A percentile compares a stretch with the other conserved stretches of the same genome.
Evolutionary conservation across 225 moss, liverwort and hornwort genomes (phyloP).

Genomic region (Polytrichum commune): DNA sequence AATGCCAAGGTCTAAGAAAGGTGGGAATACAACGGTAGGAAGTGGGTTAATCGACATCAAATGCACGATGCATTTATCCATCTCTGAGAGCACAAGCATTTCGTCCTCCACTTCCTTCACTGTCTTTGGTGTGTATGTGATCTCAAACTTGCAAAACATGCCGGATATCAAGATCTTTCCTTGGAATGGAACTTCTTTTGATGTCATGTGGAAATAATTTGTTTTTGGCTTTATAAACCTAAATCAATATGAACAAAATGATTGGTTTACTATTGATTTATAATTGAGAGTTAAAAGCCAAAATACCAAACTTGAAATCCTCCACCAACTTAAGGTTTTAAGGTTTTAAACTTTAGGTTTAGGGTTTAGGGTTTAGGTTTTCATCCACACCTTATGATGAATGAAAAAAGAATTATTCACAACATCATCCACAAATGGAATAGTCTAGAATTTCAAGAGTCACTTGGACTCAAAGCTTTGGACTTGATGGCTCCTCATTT

Average conservation of each 20-base stretch:
- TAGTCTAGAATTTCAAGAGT: no score
- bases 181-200: constrained; percentile 72
- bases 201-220: constrained; percentile 51
- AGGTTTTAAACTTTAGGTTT: no score
- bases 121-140: constrained; percentile 54
- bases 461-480: not conserved
- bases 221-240: constrained; percentile 74
- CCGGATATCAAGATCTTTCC: constrained; percentile 72
- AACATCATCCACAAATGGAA: not conserved
- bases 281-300: no score
- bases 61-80: constrained; percentile 47
- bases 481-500: not conserved
- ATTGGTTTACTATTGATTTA: not conserved
- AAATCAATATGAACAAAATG: not conserved
- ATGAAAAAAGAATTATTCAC: not conserved
- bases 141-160: constrained; percentile 65
- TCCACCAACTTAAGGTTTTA: no score
- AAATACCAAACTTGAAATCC: no score
- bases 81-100: constrained; percentile 57
- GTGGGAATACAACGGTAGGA: constrained; percentile 62
- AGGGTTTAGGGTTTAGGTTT: no score
- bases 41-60: constrained; percentile 70
- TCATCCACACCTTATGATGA: not conserved
- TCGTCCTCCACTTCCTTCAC: constrained; percentile 35
- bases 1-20: constrained; percentile 56